Evolutionary conservation across 208 protist species (phyloP).

Genomic region (Crithidia thermophila): DNA sequence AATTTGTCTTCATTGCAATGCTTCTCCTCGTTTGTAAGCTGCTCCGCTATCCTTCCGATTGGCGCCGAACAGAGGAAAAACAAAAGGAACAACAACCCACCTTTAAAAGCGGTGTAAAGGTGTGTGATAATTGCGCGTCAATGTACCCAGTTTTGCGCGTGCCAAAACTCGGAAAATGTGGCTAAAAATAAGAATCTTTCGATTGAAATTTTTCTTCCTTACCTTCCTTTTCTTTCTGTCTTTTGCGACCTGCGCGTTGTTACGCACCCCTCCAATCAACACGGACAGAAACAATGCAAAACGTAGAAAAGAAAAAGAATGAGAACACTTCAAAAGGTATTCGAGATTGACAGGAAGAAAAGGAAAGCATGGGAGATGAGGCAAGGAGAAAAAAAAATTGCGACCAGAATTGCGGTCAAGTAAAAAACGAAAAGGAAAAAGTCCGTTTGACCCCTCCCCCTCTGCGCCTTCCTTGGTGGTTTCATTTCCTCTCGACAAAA

Average conservation of each 20-base stretch:
- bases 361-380: neutral
- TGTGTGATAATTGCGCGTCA: too few species aligned
- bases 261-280: neutral
- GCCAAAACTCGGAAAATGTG: too few species aligned
- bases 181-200: neutral
- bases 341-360: neutral
- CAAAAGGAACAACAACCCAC: too few species aligned
- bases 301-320: constrained; percentile 17
- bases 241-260: neutral
- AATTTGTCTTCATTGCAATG: too few species aligned
- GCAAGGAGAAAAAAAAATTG: constrained; percentile 8
- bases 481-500: neutral
- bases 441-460: neutral
- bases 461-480: neutral
- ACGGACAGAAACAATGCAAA: neutral
- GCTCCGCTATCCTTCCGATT: too few species aligned
- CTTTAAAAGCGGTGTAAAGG: too few species aligned
- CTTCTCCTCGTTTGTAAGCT: too few species aligned
- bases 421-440: constrained; percentile 1
- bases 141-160: too few species aligned
- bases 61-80: too few species aligned
- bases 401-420: constrained; percentile 11
- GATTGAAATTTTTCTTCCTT: neutral
- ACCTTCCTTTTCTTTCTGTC: constrained; percentile 6
- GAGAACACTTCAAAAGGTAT: neutral